These are phyloP conservation scores for Daldinia vernicosa DNA, from an alignment of 495 filamentous ascomycete species.

Conservation along the genomic window DNA sequence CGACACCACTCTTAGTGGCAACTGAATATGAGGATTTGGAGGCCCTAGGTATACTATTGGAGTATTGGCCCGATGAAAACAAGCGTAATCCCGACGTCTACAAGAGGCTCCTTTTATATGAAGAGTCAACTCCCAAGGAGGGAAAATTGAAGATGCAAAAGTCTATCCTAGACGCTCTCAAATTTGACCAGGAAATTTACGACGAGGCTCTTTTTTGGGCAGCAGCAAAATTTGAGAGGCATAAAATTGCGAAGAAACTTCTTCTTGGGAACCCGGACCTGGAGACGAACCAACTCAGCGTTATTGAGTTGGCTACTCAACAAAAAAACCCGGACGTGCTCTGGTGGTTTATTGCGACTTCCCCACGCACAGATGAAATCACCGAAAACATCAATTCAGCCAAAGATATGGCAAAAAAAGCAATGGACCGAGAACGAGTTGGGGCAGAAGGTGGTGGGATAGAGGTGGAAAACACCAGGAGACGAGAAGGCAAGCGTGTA, in stretches of 20 bases:
- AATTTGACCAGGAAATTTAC: background rate
- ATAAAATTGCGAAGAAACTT: slow-evolving; percentile 14
- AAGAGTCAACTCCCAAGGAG: background rate
- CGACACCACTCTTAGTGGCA: slow-evolving; percentile 8
- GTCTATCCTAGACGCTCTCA: background rate
- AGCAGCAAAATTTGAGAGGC: slow-evolving; percentile 13
- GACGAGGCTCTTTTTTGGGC: slow-evolving; percentile 18
- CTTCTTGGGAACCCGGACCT: background rate
- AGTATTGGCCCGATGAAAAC: background rate
- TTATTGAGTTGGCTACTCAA: slow-evolving; percentile 16
- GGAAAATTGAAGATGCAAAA: background rate
- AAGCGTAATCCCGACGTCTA: slow-evolving; percentile 11
- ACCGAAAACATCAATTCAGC: slow-evolving; percentile 2
- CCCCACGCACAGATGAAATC: background rate
- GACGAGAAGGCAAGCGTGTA: background rate
- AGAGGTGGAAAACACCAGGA: background rate
- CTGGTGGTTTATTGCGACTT: slow-evolving; percentile 24
- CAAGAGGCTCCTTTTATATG: slow-evolving; percentile 9
- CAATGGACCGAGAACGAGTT: too few species aligned
- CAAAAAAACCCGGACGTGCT: slow-evolving; percentile 7
- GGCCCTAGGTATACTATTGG: background rate
- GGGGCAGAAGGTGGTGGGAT: background rate
- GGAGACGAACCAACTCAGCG: background rate
- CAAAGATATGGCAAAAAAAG: too few species aligned
- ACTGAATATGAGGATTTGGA: slow-evolving; percentile 2